phyloP scores from a whole-genome alignment of 2,329 filamentous ascomycete species.

The Bertia moriformis region DNA sequence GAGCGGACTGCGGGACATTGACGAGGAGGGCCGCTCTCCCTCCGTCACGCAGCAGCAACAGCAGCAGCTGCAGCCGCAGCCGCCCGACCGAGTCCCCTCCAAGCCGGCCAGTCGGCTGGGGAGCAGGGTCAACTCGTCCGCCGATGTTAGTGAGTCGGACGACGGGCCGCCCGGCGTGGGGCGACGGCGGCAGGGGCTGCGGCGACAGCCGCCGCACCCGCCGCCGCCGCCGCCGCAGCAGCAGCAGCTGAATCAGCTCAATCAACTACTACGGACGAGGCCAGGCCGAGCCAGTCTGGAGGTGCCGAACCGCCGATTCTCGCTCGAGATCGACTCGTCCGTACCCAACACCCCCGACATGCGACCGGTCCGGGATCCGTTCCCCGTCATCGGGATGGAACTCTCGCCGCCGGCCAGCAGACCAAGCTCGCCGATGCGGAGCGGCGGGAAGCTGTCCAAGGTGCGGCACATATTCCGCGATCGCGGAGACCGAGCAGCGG shows the following conservation, averaged over 20 bases:
- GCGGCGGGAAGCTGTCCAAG: slow-evolving; percentile 37
- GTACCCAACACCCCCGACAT: slow-evolving; percentile 35
- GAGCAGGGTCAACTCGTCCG: slow-evolving; percentile 19
- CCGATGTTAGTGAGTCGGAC: slow-evolving; percentile 25
- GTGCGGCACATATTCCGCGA: slow-evolving; percentile 41
- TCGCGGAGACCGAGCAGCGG: no score
- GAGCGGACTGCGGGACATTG: no score
- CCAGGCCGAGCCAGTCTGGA: slow-evolving; percentile 26
- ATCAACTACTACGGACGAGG: slow-evolving; percentile 18
- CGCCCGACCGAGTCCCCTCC: slow-evolving; percentile 12
- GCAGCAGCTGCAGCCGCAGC: background rate
- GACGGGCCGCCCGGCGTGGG: slow-evolving; percentile 15
- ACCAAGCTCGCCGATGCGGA: slow-evolving; percentile 46
- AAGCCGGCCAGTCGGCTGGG: slow-evolving; percentile 13
- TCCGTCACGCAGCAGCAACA: no score
- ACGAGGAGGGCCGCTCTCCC: no score
- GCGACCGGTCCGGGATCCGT: slow-evolving; percentile 29
- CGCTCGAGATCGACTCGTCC: slow-evolving; percentile 28
- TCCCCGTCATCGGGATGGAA: slow-evolving; percentile 46
- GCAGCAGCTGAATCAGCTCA: no score
- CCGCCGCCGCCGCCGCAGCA: no score
- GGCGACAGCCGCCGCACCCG: no score
- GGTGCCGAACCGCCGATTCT: slow-evolving; percentile 26
- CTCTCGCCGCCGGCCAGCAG: slow-evolving; percentile 50
- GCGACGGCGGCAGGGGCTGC: no score